Base-by-base conservation (phyloP, 345 rosid species). In the Microcos paniculata region DNA sequence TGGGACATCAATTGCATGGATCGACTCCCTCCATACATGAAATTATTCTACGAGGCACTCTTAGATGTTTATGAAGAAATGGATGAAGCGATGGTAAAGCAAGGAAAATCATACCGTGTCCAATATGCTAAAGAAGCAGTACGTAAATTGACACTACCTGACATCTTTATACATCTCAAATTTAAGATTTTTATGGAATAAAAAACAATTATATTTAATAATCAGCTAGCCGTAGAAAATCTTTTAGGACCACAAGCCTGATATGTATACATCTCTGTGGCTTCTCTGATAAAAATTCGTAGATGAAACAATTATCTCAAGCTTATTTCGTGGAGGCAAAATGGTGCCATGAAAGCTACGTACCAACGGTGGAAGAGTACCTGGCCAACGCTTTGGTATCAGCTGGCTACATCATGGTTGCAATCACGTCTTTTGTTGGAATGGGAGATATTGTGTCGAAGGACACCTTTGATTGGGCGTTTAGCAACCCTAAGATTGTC, bases 331-430 rank as follows among this genome's bases (percentile, higher is more conserved):
- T 8, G 0, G 86, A 85, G 72, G 79, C 86, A 0, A 76, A 79
- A 68, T 85, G 86, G 84, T 52, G 28, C 3, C 42, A 85, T 23
- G 16, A 69, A 13, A 9, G 53, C 0, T 26, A 79, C 62, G 23
- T 64, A 15, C 86, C 84, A 0, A 73, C 65, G 2, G 14, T 83
- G 40, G 81, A 83, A 3, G 85, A 82, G 63, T 86, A 83, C 68
- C 33, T 86, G 81, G 1, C 11, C 1, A 64, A 59, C 19, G 78
- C 77, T 31, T 15, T 72, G 8, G 49, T 72, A 6, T 14, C 80
- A 2, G 12, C 62, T 35, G 73, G 45, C 12, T 77, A 72, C 48
- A 4, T 10, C 16, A 21, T 80, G 66, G 46, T 83, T 8, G 6
- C 73, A 15, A 26, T 62, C 3, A 61, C 78, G 2, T 75, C 77